These are phyloP conservation scores for Phlyctochytrium bullatum DNA, from an alignment of 192 early-diverging fungal genomes.

Conservation along the genomic window DNA sequence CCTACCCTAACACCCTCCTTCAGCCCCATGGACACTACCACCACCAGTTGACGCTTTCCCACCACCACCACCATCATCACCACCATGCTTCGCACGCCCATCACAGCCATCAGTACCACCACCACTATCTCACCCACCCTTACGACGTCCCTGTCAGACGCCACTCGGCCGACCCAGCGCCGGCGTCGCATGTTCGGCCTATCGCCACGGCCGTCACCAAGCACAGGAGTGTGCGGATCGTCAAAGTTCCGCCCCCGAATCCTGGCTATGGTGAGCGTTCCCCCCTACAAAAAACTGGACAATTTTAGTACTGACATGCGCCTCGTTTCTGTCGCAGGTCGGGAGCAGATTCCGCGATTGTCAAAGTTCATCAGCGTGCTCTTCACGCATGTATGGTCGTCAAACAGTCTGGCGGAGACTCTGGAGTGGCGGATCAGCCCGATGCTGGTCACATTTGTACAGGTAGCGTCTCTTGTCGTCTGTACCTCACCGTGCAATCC, in stretches of 20 bases:
- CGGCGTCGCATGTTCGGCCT: too few relatives aligned
- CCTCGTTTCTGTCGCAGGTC: neutral
- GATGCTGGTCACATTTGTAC: constrained; percentile 18
- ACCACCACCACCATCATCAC: neutral
- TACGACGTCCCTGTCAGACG: neutral
- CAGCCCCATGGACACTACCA: too few relatives aligned
- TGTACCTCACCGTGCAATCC: neutral
- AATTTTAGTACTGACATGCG: neutral
- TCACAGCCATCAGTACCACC: neutral
- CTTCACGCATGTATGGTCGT: constrained; percentile 25
- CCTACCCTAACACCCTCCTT: too few relatives aligned
- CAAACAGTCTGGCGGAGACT: constrained; percentile 20
- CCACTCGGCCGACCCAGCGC: too few relatives aligned
- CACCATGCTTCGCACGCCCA: too few relatives aligned
- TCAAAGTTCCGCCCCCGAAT: neutral
- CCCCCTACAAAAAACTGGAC: neutral
- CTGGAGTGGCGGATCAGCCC: constrained; percentile 19
- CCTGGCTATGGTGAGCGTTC: neutral
- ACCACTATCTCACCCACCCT: neutral
- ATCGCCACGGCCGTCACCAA: too few relatives aligned
- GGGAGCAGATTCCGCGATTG: constrained; percentile 24
- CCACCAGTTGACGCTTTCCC: too few relatives aligned
- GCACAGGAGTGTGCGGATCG: too few relatives aligned
- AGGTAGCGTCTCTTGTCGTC: constrained; percentile 16
- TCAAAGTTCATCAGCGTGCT: constrained; percentile 20